Evolutionary conservation across 495 filamentous ascomycete genomes (phyloP).

Genomic region (Penicillium longicatenatum): DNA sequence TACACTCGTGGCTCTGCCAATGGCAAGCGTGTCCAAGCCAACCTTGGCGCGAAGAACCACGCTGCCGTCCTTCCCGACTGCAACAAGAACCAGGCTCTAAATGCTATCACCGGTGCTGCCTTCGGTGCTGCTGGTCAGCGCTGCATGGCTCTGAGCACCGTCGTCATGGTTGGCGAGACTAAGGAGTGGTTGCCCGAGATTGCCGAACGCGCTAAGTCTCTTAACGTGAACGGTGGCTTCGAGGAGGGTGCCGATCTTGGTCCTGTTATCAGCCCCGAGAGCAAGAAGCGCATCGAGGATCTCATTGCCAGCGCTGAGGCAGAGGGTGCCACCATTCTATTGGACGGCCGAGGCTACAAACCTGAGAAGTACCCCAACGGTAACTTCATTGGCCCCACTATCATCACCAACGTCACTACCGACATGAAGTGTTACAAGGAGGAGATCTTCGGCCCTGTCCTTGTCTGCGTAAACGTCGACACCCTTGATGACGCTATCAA

Average conservation of each 20-base stretch:
- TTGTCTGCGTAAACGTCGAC: constrained; percentile 60
- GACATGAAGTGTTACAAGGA: constrained; percentile 94
- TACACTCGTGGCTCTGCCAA: constrained; percentile 87
- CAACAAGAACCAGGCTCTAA: constrained; percentile 97
- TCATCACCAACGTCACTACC: constrained; percentile 90
- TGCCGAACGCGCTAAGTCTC: constrained; percentile 85
- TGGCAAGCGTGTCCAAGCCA: constrained; percentile 93
- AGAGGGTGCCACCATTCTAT: constrained; percentile 89
- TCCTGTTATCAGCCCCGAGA: constrained; percentile 94
- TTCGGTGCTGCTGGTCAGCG: constrained; percentile 97
- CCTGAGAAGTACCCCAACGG: constrained; percentile 93
- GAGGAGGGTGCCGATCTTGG: constrained; percentile 92
- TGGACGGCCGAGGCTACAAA: constrained; percentile 90
- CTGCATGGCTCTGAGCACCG: constrained; percentile 94
- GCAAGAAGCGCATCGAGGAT: constrained; percentile 84
- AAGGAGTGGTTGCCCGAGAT: constrained; percentile 91
- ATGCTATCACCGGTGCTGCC: constrained; percentile 90
- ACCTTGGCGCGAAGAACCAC: constrained; percentile 98
- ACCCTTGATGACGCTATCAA: constrained; percentile 78
- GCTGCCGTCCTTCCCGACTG: constrained; percentile 92
- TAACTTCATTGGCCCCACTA: constrained; percentile 92
- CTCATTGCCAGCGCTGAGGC: constrained; percentile 87
- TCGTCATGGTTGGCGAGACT: constrained; percentile 93
- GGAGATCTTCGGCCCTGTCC: constrained; percentile 96
- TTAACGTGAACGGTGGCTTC: constrained; percentile 92